Percentiles rank a stretch among this genome's conserved stretches.
Evolutionary conservation across 2,329 filamentous ascomycete species (phyloP).

Genomic region (Diplodia mutila): DNA sequence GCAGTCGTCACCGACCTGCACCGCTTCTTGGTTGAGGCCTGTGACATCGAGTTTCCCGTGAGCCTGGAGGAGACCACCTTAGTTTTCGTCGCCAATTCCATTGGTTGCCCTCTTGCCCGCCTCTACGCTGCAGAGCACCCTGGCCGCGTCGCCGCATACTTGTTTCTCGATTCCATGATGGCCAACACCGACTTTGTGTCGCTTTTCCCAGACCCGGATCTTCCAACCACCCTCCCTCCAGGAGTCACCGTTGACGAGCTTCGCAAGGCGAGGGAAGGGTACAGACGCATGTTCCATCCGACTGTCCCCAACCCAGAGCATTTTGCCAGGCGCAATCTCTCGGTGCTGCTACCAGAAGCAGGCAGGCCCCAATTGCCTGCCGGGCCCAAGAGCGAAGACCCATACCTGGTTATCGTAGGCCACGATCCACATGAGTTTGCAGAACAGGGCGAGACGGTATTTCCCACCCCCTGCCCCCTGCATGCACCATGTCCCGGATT

Average conservation of each 20-base stretch:
- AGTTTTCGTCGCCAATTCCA: conserved; percentile 58
- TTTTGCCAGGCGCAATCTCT: conserved; percentile 53
- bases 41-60: conserved; percentile 37
- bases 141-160: conserved; percentile 49
- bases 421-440: conserved; percentile 60
- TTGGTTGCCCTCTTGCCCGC: conserved; percentile 57
- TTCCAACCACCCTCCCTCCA: conserved; percentile 41
- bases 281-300: conserved; percentile 53
- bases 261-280: conserved; percentile 41
- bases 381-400: conserved; percentile 41
- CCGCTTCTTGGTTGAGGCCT: conserved; percentile 49
- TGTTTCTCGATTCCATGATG: conserved; percentile 63
- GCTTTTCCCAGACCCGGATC: conserved; percentile 60
- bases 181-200: conserved; percentile 61
- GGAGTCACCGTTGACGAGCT: conserved; percentile 44
- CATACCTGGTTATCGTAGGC: conserved; percentile 56
- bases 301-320: conserved; percentile 55
- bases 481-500: not conserved
- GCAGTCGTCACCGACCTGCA: conserved; percentile 52
- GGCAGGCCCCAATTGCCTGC: conserved; percentile 47
- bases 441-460: conserved; percentile 45
- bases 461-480: not conserved
- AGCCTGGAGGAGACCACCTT: conserved; percentile 41
- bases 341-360: conserved; percentile 49
- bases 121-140: conserved; percentile 56